Conservation (phyloP, 208 protist species). For the Zelonia costaricensis region DNA sequence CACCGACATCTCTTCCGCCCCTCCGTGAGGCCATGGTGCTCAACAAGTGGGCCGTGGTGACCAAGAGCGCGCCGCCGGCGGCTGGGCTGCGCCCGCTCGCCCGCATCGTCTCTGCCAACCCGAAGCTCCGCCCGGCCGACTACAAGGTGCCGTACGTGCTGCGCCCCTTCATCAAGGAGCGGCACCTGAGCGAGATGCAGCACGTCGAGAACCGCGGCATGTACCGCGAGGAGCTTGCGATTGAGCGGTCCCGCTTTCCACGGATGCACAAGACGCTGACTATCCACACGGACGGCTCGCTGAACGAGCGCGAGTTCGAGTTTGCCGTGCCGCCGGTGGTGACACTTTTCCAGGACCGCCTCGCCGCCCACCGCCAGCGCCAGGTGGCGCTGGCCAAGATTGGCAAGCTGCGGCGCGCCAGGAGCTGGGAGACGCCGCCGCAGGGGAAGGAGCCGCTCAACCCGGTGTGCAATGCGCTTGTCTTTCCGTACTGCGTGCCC, state of each 20-base stretch:
- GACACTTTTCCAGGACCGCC: constrained; percentile 83
- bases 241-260: constrained; percentile 87
- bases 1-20: neutral
- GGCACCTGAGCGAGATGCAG: constrained; percentile 84
- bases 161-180: constrained; percentile 85
- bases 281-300: constrained; percentile 87
- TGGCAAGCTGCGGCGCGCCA: constrained; percentile 59
- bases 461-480: constrained; percentile 76
- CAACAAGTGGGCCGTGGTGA: constrained; percentile 91
- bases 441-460: constrained; percentile 55
- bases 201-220: constrained; percentile 91
- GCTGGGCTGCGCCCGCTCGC: constrained; percentile 68
- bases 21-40: constrained; percentile 53
- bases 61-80: constrained; percentile 63
- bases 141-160: constrained; percentile 90
- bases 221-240: constrained; percentile 87
- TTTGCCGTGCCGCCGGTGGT: constrained; percentile 85
- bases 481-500: constrained; percentile 89
- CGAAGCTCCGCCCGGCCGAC: constrained; percentile 66
- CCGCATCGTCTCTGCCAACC: constrained; percentile 49
- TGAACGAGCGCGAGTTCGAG: constrained; percentile 89
- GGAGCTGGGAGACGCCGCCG: constrained; percentile 68
- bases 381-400: constrained; percentile 85
- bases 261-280: constrained; percentile 73
- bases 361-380: constrained; percentile 76